phyloP scores from a whole-genome alignment of 371 early-diverging fungal genomes.

The Mortierella polycephala region DNA sequence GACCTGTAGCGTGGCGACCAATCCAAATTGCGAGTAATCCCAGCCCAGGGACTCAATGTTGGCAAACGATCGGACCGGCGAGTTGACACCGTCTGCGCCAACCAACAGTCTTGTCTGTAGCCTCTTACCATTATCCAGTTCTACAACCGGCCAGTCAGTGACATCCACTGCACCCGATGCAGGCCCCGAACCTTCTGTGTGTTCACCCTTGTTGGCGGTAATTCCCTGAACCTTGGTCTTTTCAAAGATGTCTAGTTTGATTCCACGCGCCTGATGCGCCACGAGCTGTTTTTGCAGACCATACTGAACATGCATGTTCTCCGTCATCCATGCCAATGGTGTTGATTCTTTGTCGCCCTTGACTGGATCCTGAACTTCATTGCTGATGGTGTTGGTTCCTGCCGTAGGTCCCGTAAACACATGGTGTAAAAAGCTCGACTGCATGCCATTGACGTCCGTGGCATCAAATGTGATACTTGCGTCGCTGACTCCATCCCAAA shows the following conservation, averaged over 20 bases:
- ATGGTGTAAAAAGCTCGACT: slow-evolving; percentile 44
- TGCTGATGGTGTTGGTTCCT: slow-evolving; percentile 67
- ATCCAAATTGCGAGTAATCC: slow-evolving; percentile 88
- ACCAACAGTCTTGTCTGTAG: slow-evolving; percentile 72
- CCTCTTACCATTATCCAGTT: slow-evolving; percentile 64
- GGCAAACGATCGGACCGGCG: slow-evolving; percentile 86
- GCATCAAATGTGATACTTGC: slow-evolving; percentile 75
- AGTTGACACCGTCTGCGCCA: slow-evolving; percentile 95
- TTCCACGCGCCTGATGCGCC: slow-evolving; percentile 58
- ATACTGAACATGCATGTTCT: slow-evolving; percentile 65
- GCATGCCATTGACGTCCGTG: slow-evolving; percentile 29
- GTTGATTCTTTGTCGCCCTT: slow-evolving; percentile 49
- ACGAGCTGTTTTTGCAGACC: slow-evolving; percentile 63
- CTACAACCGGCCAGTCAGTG: slow-evolving; percentile 73
- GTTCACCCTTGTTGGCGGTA: slow-evolving; percentile 15
- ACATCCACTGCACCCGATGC: slow-evolving; percentile 41
- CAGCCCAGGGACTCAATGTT: slow-evolving; percentile 86
- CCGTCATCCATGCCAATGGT: slow-evolving; percentile 59
- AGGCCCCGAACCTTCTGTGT: background rate
- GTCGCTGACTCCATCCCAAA: slow-evolving; percentile 82
- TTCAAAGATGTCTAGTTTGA: slow-evolving; percentile 63
- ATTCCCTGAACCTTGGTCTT: slow-evolving; percentile 68
- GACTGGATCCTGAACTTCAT: slow-evolving; percentile 60
- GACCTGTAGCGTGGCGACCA: slow-evolving; percentile 88
- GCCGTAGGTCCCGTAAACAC: slow-evolving; percentile 26